Evolutionary conservation across 2,329 filamentous ascomycete genomes (phyloP).

Genomic region (Dactylella cylindrospora): DNA sequence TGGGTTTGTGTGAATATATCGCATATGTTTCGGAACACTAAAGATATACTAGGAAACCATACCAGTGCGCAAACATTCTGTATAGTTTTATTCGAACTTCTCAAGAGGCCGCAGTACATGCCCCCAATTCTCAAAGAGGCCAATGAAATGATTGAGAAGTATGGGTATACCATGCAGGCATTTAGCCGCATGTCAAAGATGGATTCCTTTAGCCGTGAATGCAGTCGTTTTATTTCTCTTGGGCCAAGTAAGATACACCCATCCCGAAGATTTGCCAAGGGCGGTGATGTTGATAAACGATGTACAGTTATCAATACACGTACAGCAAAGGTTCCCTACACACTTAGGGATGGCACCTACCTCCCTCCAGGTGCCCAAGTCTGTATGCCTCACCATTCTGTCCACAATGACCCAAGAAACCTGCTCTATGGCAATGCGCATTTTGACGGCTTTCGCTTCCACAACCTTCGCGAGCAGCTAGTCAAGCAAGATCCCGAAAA

Average conservation of each 20-base stretch:
- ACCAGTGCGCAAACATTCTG: slow-evolving; percentile 35
- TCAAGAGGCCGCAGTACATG: slow-evolving; percentile 38
- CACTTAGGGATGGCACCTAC: slow-evolving; percentile 25
- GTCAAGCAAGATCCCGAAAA: slow-evolving; percentile 20
- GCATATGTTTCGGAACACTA: neutral
- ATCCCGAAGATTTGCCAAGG: neutral
- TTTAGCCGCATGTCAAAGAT: slow-evolving; percentile 43
- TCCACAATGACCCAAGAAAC: slow-evolving; percentile 33
- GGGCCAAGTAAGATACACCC: slow-evolving; percentile 26
- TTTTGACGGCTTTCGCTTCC: slow-evolving; percentile 40
- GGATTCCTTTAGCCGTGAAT: slow-evolving; percentile 40
- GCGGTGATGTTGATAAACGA: neutral
- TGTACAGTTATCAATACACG: slow-evolving; percentile 39
- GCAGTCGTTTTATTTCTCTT: slow-evolving; percentile 36
- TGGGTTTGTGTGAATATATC: neutral
- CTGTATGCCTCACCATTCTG: slow-evolving; percentile 39
- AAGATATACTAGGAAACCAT: slow-evolving; percentile 40
- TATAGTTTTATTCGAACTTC: slow-evolving; percentile 34
- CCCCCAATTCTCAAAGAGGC: slow-evolving; percentile 29
- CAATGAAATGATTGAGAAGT: slow-evolving; percentile 35
- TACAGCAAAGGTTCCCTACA: slow-evolving; percentile 30
- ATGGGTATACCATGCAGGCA: slow-evolving; percentile 35
- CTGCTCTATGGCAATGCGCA: slow-evolving; percentile 17
- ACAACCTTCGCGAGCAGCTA: slow-evolving; percentile 31
- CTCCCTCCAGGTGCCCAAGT: slow-evolving; percentile 34